Base-by-base conservation (phyloP, 2,329 filamentous ascomycete genomes). In the Basipetospora chlamydospora region DNA sequence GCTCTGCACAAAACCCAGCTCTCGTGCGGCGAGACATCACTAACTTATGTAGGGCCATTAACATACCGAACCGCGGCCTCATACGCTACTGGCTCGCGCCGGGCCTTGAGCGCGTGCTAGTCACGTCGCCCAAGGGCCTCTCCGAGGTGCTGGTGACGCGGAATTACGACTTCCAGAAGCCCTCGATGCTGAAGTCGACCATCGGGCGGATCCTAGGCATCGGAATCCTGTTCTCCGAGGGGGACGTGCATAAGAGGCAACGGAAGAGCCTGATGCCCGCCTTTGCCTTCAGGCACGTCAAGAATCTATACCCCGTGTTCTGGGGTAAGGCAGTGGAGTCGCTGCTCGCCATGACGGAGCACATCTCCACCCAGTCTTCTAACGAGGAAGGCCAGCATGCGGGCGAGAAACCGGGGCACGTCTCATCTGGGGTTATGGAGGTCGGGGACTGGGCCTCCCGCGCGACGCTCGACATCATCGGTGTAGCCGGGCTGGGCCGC, bases 201-300 rank as follows among this genome's bases (percentile, higher is more conserved):
- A 58, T 88, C 4, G 70, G 67, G 2, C 65, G 72, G 16, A 62
- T 86, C 18, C 62, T 88, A 10, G 80, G 84, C 8, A 58, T 77
- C 10, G 81, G 82, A 8, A 60, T 88, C 11, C 58, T 95, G 26
- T 61, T 95, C 9, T 81, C 84, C 2, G 87, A 95, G 56, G 87
- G 87, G n/a, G 82, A 92, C 10, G 82, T 87, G 48, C 88, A 95
- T 55, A 90, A 80, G 59, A 61, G 72, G 47, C 81, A 86, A 59
- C 70, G 87, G 32, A 86, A 81, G 52, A 76, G 79, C 40, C 69
- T 93, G 13, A 73, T 79, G 59, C 85, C 85, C 0, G 82, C 84
- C 2, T 94, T 94, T 54, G 68, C 76, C n/a, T 92, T 84, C 50
- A 72, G 85, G 16, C 82, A 92, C 48, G 65, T 93, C 52, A 92